phyloP scores from a whole-genome alignment of 23 red algal species.

The Chondrus crispus region DNA sequence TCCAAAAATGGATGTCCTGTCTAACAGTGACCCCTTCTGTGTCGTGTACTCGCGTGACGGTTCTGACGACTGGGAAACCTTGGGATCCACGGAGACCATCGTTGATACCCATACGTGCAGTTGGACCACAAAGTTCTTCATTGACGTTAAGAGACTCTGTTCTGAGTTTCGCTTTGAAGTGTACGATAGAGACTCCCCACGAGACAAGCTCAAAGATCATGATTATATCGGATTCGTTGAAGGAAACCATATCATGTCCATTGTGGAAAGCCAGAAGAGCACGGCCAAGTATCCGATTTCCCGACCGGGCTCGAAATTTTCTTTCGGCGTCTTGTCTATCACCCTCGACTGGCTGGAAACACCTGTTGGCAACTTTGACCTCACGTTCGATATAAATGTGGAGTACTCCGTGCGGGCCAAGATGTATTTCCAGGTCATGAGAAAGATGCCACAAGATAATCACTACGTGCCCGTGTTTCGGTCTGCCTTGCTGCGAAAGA shows the following conservation, averaged over 20 bases:
- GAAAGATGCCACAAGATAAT: neutral
- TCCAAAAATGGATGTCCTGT: constrained; percentile 4
- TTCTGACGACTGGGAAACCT: neutral
- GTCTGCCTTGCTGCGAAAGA: neutral
- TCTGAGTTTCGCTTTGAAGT: constrained; percentile 12
- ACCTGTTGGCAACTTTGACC: neutral
- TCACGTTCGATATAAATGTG: neutral
- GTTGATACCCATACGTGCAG: neutral
- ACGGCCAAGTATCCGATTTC: neutral
- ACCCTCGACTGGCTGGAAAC: neutral
- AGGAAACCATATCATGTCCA: neutral
- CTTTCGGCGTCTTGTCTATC: neutral
- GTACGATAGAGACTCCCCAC: neutral
- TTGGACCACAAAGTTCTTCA: neutral
- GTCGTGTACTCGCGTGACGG: constrained; percentile 1
- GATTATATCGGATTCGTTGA: constrained; percentile 33
- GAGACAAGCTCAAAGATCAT: neutral
- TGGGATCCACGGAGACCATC: constrained; percentile 16
- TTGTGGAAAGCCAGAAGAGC: neutral
- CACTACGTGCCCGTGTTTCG: neutral
- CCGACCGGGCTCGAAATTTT: neutral
- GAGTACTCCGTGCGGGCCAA: neutral
- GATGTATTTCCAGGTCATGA: neutral
- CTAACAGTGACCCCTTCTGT: constrained; percentile 25
- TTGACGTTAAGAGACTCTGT: neutral